Evolutionary conservation across 2,329 filamentous ascomycete species (phyloP).

Genomic region (Colletotrichum orchidophilum): DNA sequence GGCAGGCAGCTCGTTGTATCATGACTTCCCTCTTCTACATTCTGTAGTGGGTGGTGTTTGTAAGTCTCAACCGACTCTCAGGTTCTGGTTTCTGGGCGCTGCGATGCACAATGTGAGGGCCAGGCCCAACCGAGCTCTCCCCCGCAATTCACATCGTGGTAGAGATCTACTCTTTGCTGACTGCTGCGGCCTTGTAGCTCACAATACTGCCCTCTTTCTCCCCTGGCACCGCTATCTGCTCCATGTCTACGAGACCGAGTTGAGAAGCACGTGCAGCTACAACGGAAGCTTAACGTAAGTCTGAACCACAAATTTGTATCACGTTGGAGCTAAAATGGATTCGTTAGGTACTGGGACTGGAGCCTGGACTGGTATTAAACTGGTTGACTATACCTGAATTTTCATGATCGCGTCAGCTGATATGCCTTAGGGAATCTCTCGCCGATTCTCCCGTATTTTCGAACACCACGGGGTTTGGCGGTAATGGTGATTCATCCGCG

Average conservation of each 20-base stretch:
- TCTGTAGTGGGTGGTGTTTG: background rate
- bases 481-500: background rate
- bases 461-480: background rate
- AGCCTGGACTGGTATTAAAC: background rate
- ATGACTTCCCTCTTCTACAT: background rate
- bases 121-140: background rate
- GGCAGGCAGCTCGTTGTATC: background rate
- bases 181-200: background rate
- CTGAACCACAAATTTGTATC: background rate
- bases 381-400: background rate
- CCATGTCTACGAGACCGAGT: background rate
- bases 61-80: background rate
- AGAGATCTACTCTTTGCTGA: background rate
- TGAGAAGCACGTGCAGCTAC: conserved; percentile 9
- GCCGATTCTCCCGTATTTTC: background rate
- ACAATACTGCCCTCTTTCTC: conserved; percentile 1
- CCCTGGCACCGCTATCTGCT: conserved; percentile 25
- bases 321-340: background rate
- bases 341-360: background rate
- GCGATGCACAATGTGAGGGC: background rate
- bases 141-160: background rate
- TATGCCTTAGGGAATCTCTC: background rate
- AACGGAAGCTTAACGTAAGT: background rate
- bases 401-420: background rate
- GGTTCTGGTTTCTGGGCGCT: background rate